A percentile compares a stretch with the other conserved stretches of the same genome.
phyloP scores from a whole-genome alignment of 768 basidiomycete species.

The Suillus subaureus region DNA sequence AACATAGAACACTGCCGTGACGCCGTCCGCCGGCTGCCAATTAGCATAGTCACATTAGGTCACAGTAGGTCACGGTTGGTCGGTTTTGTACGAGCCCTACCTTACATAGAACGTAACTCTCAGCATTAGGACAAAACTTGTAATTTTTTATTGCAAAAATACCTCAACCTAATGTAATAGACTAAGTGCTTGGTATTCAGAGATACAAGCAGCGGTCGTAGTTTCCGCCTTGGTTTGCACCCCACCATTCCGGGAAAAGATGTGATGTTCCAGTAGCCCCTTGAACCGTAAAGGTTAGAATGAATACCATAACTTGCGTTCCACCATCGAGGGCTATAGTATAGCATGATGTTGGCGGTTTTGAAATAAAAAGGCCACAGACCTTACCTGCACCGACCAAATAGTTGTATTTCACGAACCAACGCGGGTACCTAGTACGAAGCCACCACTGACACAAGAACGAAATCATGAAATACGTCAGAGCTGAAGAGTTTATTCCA shows the following conservation, averaged over 20 bases:
- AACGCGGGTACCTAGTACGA: slow-evolving; percentile 36
- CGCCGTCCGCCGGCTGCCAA: too few species aligned
- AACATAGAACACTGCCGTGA: too few species aligned
- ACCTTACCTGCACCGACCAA: slow-evolving; percentile 45
- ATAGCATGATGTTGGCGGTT: neutral
- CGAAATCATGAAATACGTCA: slow-evolving; percentile 25
- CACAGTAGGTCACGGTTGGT: too few species aligned
- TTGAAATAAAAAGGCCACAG: neutral
- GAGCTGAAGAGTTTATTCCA: slow-evolving; percentile 31
- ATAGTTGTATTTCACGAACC: slow-evolving; percentile 43
- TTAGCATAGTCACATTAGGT: too few species aligned
- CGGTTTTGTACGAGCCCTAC: too few species aligned
- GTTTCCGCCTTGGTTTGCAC: slow-evolving; percentile 48
- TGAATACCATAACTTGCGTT: slow-evolving; percentile 55
- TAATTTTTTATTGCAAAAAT: neutral
- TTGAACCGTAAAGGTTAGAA: slow-evolving; percentile 51
- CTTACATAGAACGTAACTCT: neutral
- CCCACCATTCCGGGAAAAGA: slow-evolving; percentile 57
- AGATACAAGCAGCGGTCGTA: slow-evolving; percentile 17
- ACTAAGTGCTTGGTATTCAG: neutral
- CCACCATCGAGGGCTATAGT: slow-evolving; percentile 38
- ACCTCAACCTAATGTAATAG: neutral
- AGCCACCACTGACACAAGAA: slow-evolving; percentile 41
- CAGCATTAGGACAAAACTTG: neutral
- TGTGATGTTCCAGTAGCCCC: slow-evolving; percentile 51